Evolutionary conservation across 2,329 filamentous ascomycete genomes (phyloP).

Genomic region (Remersonia thermophila): DNA sequence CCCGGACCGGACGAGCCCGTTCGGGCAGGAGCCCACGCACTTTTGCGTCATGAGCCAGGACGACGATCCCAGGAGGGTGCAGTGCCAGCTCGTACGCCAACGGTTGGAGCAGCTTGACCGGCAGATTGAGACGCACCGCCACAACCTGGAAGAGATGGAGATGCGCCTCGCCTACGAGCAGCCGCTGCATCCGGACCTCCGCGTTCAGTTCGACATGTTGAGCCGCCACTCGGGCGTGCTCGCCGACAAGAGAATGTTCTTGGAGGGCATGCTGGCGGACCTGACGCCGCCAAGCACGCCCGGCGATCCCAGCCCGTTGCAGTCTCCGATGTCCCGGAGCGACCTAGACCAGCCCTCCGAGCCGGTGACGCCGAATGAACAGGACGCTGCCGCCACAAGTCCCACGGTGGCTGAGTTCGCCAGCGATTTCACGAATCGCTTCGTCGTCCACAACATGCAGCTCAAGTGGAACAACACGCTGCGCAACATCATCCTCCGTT

Average conservation of each 20-base stretch:
- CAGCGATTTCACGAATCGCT: conserved; percentile 94
- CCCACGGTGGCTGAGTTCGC: conserved; percentile 49
- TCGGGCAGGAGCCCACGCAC: conserved; percentile 88
- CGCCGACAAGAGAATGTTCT: conserved; percentile 43
- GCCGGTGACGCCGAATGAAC: conserved; percentile 29
- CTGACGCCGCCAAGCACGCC: conserved; percentile 26
- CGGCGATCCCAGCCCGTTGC: conserved; percentile 3
- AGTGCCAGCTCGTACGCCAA: conserved; percentile 71
- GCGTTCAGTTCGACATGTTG: conserved; percentile 49
- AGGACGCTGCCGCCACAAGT: conserved; percentile 46
- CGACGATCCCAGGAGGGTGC: conserved; percentile 78
- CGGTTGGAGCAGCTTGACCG: conserved; percentile 66
- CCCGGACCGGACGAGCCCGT: conserved; percentile 70
- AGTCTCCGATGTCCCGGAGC: conserved; percentile 2
- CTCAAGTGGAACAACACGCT: conserved; percentile 97
- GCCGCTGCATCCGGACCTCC: conserved; percentile 35
- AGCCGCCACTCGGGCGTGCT: conserved; percentile 43
- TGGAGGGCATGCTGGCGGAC: conserved; percentile 45
- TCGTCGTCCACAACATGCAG: conserved; percentile 95
- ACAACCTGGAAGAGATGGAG: conserved; percentile 64
- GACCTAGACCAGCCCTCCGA: conserved; percentile 1
- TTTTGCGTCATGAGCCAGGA: conserved; percentile 89
- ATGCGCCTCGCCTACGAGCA: conserved; percentile 46
- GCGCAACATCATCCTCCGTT: conserved; percentile 90
- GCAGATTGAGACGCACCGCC: conserved; percentile 65